Conservation (phyloP, 768 basidiomycete species). For the Leucosporidium yakuticum region DNA sequence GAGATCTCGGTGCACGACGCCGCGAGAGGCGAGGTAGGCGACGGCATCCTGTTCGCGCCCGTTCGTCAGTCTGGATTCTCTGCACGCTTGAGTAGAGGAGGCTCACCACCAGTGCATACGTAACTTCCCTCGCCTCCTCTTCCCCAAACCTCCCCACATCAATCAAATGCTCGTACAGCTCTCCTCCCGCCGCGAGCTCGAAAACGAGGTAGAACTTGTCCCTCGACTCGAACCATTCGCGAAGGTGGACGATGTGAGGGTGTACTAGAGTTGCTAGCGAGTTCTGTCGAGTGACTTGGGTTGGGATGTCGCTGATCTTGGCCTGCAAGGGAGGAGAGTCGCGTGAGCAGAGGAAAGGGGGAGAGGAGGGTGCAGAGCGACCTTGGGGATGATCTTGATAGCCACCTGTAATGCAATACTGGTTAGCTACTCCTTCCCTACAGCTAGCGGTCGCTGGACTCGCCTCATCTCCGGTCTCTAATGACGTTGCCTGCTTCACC, state of each 20-base stretch:
- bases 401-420: conserved; percentile 7
- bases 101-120: conserved; percentile 24
- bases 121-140: conserved; percentile 26
- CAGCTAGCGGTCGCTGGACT: too few relatives aligned
- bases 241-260: conserved; percentile 21
- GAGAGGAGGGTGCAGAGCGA: neutral
- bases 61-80: neutral
- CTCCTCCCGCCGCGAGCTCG: conserved; percentile 94
- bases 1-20: conserved; percentile 72
- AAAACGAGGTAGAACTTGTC: conserved; percentile 70
- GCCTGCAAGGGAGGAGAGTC: neutral
- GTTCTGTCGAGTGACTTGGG: conserved; percentile 19
- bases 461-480: conserved; percentile 6
- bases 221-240: conserved; percentile 29
- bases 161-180: conserved; percentile 85
- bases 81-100: neutral
- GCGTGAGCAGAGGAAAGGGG: conserved; percentile 22
- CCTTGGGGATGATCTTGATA: conserved; percentile 31
- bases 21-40: conserved; percentile 79
- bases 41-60: conserved; percentile 68
- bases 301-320: neutral
- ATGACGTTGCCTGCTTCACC: conserved; percentile 21
- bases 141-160: conserved; percentile 50
- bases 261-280: conserved; percentile 16
- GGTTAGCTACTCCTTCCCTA: too few relatives aligned